phyloP scores from a whole-genome alignment of 2,329 filamentous ascomycete species.

The Clonostachys solani region DNA sequence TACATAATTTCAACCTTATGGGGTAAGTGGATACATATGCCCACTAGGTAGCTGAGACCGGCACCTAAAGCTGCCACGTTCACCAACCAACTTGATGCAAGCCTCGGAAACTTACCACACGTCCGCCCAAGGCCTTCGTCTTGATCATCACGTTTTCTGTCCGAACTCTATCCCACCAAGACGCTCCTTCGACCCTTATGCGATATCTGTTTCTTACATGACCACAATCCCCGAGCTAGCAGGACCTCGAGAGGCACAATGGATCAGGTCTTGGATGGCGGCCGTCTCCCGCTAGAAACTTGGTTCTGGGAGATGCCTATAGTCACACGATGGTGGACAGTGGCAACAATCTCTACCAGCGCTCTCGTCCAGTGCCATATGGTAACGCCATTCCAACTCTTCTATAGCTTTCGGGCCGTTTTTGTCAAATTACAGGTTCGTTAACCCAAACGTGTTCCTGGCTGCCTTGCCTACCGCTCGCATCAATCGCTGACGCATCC shows the following conservation, averaged over 20 bases:
- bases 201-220: too few relatives aligned
- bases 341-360: constrained; percentile 82
- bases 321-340: constrained; percentile 96
- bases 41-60: too few relatives aligned
- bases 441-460: constrained; percentile 1
- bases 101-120: too few relatives aligned
- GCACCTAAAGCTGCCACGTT: too few relatives aligned
- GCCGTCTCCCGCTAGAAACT: constrained; percentile 77
- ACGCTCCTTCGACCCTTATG: too few relatives aligned
- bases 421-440: constrained; percentile 87
- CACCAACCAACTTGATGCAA: too few relatives aligned
- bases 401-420: constrained; percentile 92
- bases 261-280: constrained; percentile 58
- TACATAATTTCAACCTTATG: too few relatives aligned
- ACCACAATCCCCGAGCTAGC: too few relatives aligned
- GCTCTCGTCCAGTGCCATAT: constrained; percentile 90
- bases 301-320: constrained; percentile 99
- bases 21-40: too few relatives aligned
- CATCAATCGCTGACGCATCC: not conserved
- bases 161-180: too few relatives aligned
- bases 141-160: too few relatives aligned
- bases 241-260: constrained; percentile 21
- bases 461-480: not conserved
- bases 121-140: too few relatives aligned
- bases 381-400: constrained; percentile 89